Percentiles rank a stretch among this genome's conserved stretches.
Evolutionary conservation across 2,329 filamentous ascomycete species (phyloP).

Genomic region (Ilyonectria destructans): DNA sequence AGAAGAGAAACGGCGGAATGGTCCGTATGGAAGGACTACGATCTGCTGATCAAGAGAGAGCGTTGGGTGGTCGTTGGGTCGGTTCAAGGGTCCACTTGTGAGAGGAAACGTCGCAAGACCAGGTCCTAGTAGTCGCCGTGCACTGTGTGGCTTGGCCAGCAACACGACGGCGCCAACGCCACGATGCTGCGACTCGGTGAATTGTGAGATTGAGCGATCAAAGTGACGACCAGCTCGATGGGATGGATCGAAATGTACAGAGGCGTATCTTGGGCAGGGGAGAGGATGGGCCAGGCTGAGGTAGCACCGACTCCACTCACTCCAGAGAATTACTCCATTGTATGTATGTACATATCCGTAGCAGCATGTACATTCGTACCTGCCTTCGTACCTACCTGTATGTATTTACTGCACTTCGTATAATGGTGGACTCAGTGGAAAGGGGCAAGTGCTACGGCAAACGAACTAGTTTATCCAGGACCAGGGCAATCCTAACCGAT

Average conservation of each 20-base stretch:
- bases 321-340: neutral
- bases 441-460: neutral
- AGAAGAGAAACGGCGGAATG: neutral
- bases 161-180: neutral
- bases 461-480: neutral
- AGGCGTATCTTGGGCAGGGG: constrained; percentile 1
- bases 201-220: neutral
- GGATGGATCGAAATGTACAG: constrained; percentile 7
- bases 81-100: neutral
- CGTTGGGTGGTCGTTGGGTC: neutral
- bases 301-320: neutral
- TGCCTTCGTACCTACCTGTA: neutral
- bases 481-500: constrained; percentile 3
- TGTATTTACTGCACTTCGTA: neutral
- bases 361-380: neutral
- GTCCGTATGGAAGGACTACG: neutral
- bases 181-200: neutral
- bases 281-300: constrained; percentile 2
- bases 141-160: neutral
- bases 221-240: neutral
- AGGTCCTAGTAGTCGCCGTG: neutral
- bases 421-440: neutral
- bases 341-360: neutral
- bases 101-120: constrained; percentile 4
- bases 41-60: constrained; percentile 3